Evolutionary conservation across 768 basidiomycete genomes (phyloP).

Genomic region (Boletus rubescentipes): DNA sequence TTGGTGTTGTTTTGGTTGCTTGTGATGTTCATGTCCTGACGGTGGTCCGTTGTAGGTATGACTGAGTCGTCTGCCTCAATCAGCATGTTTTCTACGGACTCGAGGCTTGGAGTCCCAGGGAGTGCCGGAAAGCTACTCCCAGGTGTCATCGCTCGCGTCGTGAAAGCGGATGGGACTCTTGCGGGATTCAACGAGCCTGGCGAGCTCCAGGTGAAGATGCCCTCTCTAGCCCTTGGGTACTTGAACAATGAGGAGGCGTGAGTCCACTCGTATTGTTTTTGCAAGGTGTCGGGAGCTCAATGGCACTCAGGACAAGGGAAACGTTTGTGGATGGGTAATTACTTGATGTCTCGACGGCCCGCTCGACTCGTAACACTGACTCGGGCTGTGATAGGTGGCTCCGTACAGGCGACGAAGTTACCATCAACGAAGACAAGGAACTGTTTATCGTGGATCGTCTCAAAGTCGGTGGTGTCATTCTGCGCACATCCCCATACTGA

Average conservation of each 20-base stretch:
- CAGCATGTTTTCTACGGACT: slow-evolving; percentile 46
- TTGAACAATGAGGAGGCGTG: slow-evolving; percentile 61
- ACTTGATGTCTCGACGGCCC: not conserved
- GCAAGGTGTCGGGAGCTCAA: not conserved
- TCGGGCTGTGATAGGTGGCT: slow-evolving; percentile 51
- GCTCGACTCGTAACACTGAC: not conserved
- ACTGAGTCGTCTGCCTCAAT: slow-evolving; percentile 61
- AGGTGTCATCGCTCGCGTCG: slow-evolving; percentile 51
- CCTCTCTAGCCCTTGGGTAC: slow-evolving; percentile 44
- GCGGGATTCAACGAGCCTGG: slow-evolving; percentile 58
- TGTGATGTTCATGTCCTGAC: not conserved
- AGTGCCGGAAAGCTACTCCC: slow-evolving; percentile 50
- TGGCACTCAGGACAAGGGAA: slow-evolving; percentile 53
- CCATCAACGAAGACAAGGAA: slow-evolving; percentile 52
- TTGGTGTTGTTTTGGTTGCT: slow-evolving; percentile 15
- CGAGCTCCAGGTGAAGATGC: slow-evolving; percentile 51
- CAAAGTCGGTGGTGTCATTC: slow-evolving; percentile 40
- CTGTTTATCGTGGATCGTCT: slow-evolving; percentile 62
- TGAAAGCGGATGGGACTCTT: slow-evolving; percentile 56
- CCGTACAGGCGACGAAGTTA: slow-evolving; percentile 64
- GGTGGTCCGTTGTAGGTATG: slow-evolving; percentile 46
- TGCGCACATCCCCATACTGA: not conserved
- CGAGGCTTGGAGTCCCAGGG: slow-evolving; percentile 52
- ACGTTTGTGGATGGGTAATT: slow-evolving; percentile 66
- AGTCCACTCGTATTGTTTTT: slow-evolving; percentile 22